Percentiles rank a stretch among this genome's conserved stretches.
phyloP scores from a whole-genome alignment of 805 yeast genomes.

The Peterozyma toletana region DNA sequence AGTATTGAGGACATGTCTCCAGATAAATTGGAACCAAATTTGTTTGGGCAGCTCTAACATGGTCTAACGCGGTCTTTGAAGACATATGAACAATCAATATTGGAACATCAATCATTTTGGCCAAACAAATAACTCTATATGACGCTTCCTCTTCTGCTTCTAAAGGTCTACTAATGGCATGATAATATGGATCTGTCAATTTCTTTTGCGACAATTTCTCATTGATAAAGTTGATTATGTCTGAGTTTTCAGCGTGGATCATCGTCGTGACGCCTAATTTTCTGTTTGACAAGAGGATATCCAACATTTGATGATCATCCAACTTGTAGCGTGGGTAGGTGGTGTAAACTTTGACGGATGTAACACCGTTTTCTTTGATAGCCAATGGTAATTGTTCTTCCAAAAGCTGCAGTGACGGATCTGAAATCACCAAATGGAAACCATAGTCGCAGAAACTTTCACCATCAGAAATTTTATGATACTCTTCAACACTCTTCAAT shows the following conservation, averaged over 20 bases:
- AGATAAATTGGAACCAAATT: conserved; percentile 34
- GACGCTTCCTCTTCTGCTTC: conserved; percentile 44
- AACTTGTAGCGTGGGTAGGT: conserved; percentile 36
- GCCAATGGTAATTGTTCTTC: conserved; percentile 25
- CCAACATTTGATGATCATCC: conserved; percentile 31
- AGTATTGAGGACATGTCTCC: conserved; percentile 45
- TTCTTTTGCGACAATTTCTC: conserved; percentile 29
- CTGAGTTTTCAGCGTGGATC: conserved; percentile 47
- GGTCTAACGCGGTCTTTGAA: conserved; percentile 29
- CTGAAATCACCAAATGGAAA: conserved; percentile 16
- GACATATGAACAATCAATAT: conserved; percentile 43
- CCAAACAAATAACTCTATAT: conserved; percentile 35
- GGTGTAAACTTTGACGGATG: conserved; percentile 35
- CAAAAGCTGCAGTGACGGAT: conserved; percentile 21
- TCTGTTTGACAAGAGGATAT: conserved; percentile 29
- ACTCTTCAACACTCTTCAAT: conserved; percentile 19
- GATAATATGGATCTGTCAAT: conserved; percentile 34
- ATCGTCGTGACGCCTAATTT: conserved; percentile 36
- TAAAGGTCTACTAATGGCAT: conserved; percentile 35
- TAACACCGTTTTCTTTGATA: conserved; percentile 26
- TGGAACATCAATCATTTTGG: conserved; percentile 37
- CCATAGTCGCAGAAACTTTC: conserved; percentile 18
- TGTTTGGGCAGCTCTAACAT: conserved; percentile 35
- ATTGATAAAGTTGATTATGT: conserved; percentile 32
- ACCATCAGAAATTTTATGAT: conserved; percentile 3